Conservation (phyloP, 768 basidiomycete genomes). For the Kwoniella newhampshirensis region DNA sequence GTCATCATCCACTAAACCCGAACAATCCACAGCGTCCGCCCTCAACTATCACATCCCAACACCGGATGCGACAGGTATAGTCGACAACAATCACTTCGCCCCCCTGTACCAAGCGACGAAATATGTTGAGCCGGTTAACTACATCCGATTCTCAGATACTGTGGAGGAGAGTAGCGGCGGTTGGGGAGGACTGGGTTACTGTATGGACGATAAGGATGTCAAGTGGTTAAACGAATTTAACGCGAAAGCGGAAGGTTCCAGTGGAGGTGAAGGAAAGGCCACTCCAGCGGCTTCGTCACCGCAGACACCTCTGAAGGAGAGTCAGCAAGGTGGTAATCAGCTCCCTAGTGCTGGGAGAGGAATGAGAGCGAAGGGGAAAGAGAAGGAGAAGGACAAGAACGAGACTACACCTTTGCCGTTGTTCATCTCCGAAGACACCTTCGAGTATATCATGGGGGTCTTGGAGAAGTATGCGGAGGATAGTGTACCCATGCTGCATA, state of each 20-base stretch:
- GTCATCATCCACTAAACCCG: conserved; percentile 28
- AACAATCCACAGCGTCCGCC: conserved; percentile 53
- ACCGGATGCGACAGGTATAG: conserved; percentile 79
- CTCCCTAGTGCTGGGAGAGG: conserved; percentile 23
- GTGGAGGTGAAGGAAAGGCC: conserved; percentile 20
- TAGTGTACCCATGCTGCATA: conserved; percentile 82
- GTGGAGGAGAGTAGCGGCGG: conserved; percentile 68
- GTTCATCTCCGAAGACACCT: conserved; percentile 83
- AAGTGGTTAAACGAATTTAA: conserved; percentile 94
- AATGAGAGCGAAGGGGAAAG: conserved; percentile 63
- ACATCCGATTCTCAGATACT: conserved; percentile 78
- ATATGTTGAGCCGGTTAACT: conserved; percentile 76
- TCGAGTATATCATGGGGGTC: conserved; percentile 91
- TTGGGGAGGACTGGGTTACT: conserved; percentile 76
- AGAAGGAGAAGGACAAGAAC: conserved; percentile 80
- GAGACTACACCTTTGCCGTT: conserved; percentile 56
- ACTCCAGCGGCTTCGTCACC: conserved; percentile 13
- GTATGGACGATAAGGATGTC: conserved; percentile 93
- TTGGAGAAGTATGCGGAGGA: conserved; percentile 90
- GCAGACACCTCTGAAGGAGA: conserved; percentile 12
- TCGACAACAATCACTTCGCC: conserved; percentile 65
- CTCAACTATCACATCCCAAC: conserved; percentile 75
- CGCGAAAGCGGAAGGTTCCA: conserved; percentile 65
- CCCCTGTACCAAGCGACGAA: conserved; percentile 67
- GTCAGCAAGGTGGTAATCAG: conserved; percentile 54